phyloP scores from a whole-genome alignment of 1,284 basidiomycete genomes.

The Ganoderma lingzhi region DNA sequence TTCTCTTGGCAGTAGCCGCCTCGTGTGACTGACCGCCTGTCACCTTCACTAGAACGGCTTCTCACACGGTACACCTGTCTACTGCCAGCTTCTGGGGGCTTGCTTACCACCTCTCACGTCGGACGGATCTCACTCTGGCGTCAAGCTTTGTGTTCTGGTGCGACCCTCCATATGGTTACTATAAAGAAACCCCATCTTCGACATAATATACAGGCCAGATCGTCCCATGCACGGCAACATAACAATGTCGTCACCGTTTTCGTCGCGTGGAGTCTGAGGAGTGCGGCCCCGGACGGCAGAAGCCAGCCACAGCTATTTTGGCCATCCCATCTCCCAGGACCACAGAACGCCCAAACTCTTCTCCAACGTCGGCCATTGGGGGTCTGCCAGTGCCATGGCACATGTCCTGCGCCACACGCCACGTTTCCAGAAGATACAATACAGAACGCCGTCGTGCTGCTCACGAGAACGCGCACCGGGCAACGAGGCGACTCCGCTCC shows the following conservation, averaged over 20 bases:
- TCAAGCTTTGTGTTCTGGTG: conserved; percentile 9
- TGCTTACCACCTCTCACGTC: conserved; percentile 7
- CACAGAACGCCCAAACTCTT: background rate
- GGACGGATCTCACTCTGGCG: conserved; percentile 27
- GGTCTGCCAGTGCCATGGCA: conserved; percentile 5
- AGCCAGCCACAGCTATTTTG: background rate
- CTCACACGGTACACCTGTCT: conserved; percentile 23
- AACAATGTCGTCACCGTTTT: background rate
- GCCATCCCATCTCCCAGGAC: background rate
- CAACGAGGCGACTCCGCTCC: background rate
- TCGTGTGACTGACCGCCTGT: conserved; percentile 23
- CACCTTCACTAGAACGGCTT: conserved; percentile 23
- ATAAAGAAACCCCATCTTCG: background rate
- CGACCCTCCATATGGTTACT: conserved; percentile 12
- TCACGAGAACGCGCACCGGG: conserved; percentile 21
- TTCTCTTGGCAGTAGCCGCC: conserved; percentile 27
- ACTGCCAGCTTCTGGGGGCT: conserved; percentile 5
- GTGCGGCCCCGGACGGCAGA: conserved; percentile 8
- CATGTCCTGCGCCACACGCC: conserved; percentile 25
- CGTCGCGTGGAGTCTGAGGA: background rate
- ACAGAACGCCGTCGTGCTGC: conserved; percentile 23
- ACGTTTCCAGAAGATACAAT: conserved; percentile 29
- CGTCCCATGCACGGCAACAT: background rate
- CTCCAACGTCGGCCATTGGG: conserved; percentile 2
- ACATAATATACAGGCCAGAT: background rate